phyloP scores from a whole-genome alignment of 345 rosid species.

The Rhodomyrtus tomentosa region DNA sequence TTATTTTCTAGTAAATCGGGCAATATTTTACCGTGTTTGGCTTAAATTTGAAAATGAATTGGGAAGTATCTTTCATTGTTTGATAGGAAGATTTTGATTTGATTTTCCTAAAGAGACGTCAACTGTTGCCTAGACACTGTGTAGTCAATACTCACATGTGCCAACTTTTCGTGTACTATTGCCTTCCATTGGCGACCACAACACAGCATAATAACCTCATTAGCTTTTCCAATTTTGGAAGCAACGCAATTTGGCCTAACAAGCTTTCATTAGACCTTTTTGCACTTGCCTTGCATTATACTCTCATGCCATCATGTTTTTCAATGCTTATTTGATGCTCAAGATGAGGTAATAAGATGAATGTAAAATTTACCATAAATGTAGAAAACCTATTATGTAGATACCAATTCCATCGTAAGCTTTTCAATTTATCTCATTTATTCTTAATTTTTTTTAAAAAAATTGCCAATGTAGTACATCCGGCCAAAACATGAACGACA shows the following conservation, averaged over 20 bases:
- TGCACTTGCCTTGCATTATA: background rate
- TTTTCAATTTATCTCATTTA: background rate
- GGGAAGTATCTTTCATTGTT: background rate
- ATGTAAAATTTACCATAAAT: background rate
- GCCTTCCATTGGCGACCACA: background rate
- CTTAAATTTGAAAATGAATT: background rate
- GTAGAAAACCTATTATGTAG: rapidly evolving
- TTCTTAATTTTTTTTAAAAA: rapidly evolving
- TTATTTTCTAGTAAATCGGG: background rate
- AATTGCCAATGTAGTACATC: background rate
- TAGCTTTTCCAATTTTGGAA: background rate
- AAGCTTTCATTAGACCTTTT: background rate
- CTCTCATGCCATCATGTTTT: background rate
- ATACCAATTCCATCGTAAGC: rapidly evolving
- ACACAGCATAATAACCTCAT: background rate
- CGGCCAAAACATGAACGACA: background rate
- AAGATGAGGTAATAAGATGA: background rate
- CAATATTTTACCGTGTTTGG: background rate
- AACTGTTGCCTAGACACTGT: background rate
- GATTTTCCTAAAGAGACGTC: background rate
- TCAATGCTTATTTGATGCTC: background rate
- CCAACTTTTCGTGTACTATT: background rate
- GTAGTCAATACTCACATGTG: background rate
- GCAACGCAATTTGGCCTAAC: background rate
- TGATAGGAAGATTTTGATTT: background rate